Percentiles rank a stretch among this genome's conserved stretches.
Conservation (phyloP, 768 basidiomycete species). For the Mycena capillaripes region DNA sequence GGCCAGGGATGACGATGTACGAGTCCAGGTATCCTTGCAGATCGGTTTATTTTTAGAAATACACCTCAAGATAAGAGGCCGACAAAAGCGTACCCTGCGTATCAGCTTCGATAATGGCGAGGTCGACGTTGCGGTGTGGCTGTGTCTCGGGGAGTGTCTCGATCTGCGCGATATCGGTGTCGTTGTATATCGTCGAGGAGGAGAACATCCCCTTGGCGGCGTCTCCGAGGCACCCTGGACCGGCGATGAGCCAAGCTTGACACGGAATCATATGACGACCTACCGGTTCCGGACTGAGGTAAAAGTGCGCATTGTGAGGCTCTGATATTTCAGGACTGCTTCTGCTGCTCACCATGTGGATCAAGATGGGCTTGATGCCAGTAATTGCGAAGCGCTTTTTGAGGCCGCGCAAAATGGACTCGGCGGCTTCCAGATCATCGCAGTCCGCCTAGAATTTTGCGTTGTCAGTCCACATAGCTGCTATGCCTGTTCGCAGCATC, state of each 20-base stretch:
- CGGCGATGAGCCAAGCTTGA: not conserved
- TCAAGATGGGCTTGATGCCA: conserved; percentile 20
- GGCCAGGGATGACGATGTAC: conserved; percentile 25
- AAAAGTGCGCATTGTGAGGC: not conserved
- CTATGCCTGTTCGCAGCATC: not conserved
- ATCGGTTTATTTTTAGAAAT: not conserved
- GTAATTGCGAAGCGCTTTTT: conserved; percentile 24
- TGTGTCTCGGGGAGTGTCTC: conserved; percentile 60
- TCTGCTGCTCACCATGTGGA: conserved; percentile 32
- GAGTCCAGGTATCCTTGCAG: conserved; percentile 3
- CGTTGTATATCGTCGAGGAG: conserved; percentile 59
- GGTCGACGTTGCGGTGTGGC: conserved; percentile 65
- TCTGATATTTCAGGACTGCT: not conserved
- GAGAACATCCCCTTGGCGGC: conserved; percentile 57
- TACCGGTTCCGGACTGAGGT: conserved; percentile 19
- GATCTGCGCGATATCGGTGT: conserved; percentile 61
- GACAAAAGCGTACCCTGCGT: conserved; percentile 51
- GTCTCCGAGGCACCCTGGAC: conserved; percentile 57
- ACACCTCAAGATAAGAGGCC: not conserved
- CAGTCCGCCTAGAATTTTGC: conserved; percentile 20
- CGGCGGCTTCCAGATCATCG: conserved; percentile 22
- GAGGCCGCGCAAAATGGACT: conserved; percentile 27
- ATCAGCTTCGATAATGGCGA: conserved; percentile 61
- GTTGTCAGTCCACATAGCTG: conserved; percentile 25
- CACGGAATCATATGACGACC: not conserved